Conservation (phyloP, 306 rosid species). For the Ceratonia siliqua region DNA sequence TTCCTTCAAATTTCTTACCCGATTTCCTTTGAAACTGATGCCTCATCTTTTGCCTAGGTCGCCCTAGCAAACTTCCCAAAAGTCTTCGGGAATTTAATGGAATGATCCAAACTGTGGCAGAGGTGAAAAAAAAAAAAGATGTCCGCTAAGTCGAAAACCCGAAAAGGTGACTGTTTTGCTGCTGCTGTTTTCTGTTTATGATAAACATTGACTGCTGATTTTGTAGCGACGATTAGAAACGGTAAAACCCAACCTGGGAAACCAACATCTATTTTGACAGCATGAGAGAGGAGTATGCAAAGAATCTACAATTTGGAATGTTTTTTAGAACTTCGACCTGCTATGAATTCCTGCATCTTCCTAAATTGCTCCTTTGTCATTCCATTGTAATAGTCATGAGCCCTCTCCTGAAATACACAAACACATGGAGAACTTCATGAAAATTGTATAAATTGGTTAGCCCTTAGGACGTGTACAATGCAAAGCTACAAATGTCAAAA, state of each 20-base stretch:
- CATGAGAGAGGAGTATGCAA: constrained; percentile 7
- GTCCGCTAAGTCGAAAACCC: too few relatives aligned
- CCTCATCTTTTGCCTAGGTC: too few relatives aligned
- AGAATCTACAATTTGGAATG: constrained; percentile 69
- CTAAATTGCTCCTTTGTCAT: constrained; percentile 85
- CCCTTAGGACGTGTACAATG: not conserved
- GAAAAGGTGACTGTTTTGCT: too few relatives aligned
- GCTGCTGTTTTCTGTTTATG: too few relatives aligned
- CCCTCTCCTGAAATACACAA: constrained; percentile 63
- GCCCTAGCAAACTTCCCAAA: too few relatives aligned
- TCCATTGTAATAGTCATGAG: constrained; percentile 71
- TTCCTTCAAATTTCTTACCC: too few relatives aligned
- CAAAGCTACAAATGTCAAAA: constrained; percentile 1
- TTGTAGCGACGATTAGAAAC: not conserved
- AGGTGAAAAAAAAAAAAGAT: too few relatives aligned
- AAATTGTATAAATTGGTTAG: constrained; percentile 8
- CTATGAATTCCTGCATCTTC: constrained; percentile 90
- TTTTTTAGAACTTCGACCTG: constrained; percentile 70
- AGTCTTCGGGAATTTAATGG: too few relatives aligned
- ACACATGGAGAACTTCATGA: constrained; percentile 2
- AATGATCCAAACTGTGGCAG: too few relatives aligned
- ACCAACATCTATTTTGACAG: constrained; percentile 23
- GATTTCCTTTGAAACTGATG: too few relatives aligned
- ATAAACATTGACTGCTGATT: not conserved
- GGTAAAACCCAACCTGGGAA: not conserved